Evolutionary conservation across 179 eudicot species (phyloP).

Genomic region (Drosera spatulata): DNA sequence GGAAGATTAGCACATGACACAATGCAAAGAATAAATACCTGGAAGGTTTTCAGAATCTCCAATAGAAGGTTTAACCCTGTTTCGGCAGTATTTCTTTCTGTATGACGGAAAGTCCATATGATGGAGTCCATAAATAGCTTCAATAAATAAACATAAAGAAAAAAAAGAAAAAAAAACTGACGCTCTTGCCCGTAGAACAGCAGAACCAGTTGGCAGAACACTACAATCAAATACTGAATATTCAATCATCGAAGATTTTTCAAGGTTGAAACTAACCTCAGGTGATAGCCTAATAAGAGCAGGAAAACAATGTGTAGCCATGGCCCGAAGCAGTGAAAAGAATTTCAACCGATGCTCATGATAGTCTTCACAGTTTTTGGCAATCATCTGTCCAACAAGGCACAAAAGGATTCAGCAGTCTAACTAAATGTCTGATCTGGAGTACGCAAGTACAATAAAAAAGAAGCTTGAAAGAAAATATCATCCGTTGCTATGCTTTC

Average conservation of each 20-base stretch:
- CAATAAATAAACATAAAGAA: no score
- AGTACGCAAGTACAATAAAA: no score
- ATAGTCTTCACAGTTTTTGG: slow-evolving; percentile 97
- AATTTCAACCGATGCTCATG: slow-evolving; percentile 98
- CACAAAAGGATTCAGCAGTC: not conserved
- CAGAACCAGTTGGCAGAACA: no score
- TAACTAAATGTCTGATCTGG: not conserved
- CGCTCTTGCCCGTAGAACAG: no score
- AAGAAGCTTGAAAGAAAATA: no score
- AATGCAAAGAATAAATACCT: slow-evolving; percentile 31
- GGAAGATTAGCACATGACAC: slow-evolving; percentile 1
- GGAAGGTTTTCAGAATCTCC: slow-evolving; percentile 93
- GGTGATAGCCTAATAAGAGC: slow-evolving; percentile 77
- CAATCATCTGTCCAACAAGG: slow-evolving; percentile 61
- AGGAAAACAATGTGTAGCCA: slow-evolving; percentile 89
- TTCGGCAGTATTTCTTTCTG: slow-evolving; percentile 96
- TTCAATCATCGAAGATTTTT: not conserved
- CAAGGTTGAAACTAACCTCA: slow-evolving; percentile 38
- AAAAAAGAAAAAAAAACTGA: no score
- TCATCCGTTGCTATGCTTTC: no score
- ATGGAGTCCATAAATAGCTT: slow-evolving; percentile 99
- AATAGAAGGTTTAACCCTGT: slow-evolving; percentile 86
- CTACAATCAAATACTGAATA: no score
- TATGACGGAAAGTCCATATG: slow-evolving; percentile 98
- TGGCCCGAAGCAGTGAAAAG: slow-evolving; percentile 89